Conservation (phyloP, 768 basidiomycete genomes). For the Hebeloma cylindrosporum region DNA sequence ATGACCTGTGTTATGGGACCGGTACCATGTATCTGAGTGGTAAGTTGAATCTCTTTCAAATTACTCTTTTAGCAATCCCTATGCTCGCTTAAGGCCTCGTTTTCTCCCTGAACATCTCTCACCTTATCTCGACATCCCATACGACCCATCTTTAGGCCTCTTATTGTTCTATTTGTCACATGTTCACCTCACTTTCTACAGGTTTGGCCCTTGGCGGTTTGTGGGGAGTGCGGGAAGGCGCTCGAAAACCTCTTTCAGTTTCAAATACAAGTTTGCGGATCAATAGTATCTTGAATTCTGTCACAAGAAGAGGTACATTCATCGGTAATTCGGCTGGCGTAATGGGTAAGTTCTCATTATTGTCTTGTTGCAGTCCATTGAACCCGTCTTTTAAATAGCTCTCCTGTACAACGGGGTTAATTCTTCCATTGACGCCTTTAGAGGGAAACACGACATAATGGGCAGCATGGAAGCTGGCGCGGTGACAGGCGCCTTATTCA, state of each 20-base stretch:
- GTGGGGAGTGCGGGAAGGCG: constrained; percentile 96
- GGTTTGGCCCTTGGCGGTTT: constrained; percentile 92
- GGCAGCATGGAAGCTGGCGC: constrained; percentile 94
- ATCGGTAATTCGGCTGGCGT: constrained; percentile 98
- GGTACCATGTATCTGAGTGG: constrained; percentile 98
- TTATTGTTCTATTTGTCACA: constrained; percentile 88
- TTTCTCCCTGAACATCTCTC: constrained; percentile 54
- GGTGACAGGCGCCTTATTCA: constrained; percentile 87
- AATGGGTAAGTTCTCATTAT: constrained; percentile 68
- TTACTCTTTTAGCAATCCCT: constrained; percentile 51
- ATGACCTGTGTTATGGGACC: constrained; percentile 98
- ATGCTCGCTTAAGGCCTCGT: constrained; percentile 51
- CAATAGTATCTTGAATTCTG: constrained; percentile 95
- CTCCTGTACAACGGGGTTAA: constrained; percentile 96
- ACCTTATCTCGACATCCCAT: constrained; percentile 66
- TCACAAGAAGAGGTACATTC: constrained; percentile 95
- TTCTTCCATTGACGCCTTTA: constrained; percentile 84
- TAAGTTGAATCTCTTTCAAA: constrained; percentile 70
- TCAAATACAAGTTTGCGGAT: constrained; percentile 87
- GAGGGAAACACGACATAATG: constrained; percentile 88
- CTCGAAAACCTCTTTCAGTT: constrained; percentile 81
- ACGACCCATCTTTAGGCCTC: constrained; percentile 57
- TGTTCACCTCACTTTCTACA: constrained; percentile 65
- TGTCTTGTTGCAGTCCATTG: constrained; percentile 34
- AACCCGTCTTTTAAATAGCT: constrained; percentile 58